phyloP scores from a whole-genome alignment of 805 yeast genomes.

The Saccharomycopsis sp. region DNA sequence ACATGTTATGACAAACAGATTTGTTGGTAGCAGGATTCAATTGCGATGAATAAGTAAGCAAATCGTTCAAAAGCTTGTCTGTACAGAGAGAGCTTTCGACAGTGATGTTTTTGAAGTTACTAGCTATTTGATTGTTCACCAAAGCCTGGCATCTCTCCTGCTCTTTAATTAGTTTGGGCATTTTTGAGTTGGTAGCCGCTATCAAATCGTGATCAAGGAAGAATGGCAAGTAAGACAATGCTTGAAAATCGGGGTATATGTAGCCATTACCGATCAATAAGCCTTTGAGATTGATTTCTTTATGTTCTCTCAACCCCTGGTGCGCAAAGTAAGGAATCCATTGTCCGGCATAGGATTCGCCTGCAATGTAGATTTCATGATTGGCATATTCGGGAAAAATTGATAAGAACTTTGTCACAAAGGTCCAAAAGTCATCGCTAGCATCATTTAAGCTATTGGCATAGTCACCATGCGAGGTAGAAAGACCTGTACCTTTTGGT shows the following conservation, averaged over 20 bases:
- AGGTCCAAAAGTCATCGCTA: conserved; percentile 41
- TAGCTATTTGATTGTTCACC: background rate
- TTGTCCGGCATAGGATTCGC: conserved; percentile 84
- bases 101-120: background rate
- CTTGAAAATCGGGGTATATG: conserved; percentile 67
- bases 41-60: background rate
- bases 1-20: conserved; percentile 39
- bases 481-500: conserved; percentile 74
- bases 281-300: conserved; percentile 40
- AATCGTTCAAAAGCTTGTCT: background rate
- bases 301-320: conserved; percentile 38
- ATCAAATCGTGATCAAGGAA: conserved; percentile 43
- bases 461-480: conserved; percentile 40
- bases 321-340: conserved; percentile 68
- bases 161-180: background rate
- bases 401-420: conserved; percentile 48
- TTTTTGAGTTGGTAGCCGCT: conserved; percentile 20
- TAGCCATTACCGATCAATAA: conserved; percentile 71
- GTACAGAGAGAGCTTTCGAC: conserved; percentile 1
- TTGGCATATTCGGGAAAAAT: conserved; percentile 51
- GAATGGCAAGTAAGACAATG: conserved; percentile 57
- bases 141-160: conserved; percentile 4
- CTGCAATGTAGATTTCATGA: conserved; percentile 59
- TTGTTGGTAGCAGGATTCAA: background rate
- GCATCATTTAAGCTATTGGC: background rate